Evolutionary conservation across 805 yeast species (phyloP).

Genomic region (Tanozyma kutaoensis): DNA sequence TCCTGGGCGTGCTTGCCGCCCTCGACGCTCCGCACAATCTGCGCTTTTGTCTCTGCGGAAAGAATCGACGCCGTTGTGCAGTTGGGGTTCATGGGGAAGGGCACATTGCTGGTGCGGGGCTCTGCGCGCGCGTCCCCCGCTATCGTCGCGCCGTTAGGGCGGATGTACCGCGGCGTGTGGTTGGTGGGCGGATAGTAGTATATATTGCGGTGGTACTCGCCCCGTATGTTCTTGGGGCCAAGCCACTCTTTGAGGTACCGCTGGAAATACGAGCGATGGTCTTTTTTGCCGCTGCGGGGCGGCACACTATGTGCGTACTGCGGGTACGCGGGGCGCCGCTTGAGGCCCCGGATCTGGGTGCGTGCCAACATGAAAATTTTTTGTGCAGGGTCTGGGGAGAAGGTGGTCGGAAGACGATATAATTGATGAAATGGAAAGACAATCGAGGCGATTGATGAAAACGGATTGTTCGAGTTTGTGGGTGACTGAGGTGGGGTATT

Average conservation of each 20-base stretch:
- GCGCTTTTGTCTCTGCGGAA: constrained; percentile 41
- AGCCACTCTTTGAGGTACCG: constrained; percentile 59
- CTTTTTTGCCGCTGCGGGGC: constrained; percentile 19
- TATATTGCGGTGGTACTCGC: constrained; percentile 68
- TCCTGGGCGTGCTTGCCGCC: constrained; percentile 51
- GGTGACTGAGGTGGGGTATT: no score
- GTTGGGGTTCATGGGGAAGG: constrained; percentile 76
- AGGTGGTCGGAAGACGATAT: no score
- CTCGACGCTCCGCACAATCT: constrained; percentile 38
- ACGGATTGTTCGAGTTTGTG: no score
- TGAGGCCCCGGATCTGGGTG: no score
- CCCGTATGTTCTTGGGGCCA: constrained; percentile 76
- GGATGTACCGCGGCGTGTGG: constrained; percentile 62
- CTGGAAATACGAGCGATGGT: constrained; percentile 39
- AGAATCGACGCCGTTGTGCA: constrained; percentile 57
- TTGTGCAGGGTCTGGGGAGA: no score
- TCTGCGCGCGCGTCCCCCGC: constrained; percentile 2
- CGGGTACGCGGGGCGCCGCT: constrained; percentile 22
- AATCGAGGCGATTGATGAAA: no score
- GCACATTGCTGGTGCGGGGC: constrained; percentile 25
- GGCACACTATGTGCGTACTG: constrained; percentile 16
- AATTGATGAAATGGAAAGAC: no score
- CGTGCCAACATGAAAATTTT: no score
- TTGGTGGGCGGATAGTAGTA: constrained; percentile 55
- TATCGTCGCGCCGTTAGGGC: constrained; percentile 33